A percentile compares a stretch with the other conserved stretches of the same genome.
Conservation (phyloP, 2,329 filamentous ascomycete species). For the Blastomyces gilchristii region DNA sequence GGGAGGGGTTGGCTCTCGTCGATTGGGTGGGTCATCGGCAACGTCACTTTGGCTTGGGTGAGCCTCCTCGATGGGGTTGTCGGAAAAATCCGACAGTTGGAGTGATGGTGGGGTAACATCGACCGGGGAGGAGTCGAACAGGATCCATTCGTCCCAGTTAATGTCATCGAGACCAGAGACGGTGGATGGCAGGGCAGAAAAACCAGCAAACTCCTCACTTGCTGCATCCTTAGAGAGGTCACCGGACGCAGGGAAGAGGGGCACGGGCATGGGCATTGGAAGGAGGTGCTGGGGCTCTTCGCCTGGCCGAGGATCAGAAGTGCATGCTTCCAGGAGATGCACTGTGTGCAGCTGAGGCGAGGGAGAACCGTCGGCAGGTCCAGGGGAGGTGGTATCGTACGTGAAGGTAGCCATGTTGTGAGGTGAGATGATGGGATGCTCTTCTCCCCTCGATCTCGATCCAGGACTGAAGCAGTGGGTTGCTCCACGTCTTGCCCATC, state of each 20-base stretch:
- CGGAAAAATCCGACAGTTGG: not conserved
- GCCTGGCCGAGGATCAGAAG: not conserved
- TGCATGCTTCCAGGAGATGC: not conserved
- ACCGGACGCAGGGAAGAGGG: not conserved
- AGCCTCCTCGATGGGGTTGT: not conserved
- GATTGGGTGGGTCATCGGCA: not conserved
- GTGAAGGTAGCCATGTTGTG: too few species aligned
- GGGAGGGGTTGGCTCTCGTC: not conserved
- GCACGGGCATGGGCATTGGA: not conserved
- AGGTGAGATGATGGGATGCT: too few species aligned
- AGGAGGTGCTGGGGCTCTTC: not conserved
- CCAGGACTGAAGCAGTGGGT: too few species aligned
- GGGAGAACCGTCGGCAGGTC: accelerated
- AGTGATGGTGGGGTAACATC: not conserved
- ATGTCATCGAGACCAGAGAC: not conserved
- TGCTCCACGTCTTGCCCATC: too few species aligned
- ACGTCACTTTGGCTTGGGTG: not conserved
- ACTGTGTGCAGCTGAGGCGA: not conserved
- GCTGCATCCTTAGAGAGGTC: not conserved
- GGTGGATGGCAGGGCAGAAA: not conserved
- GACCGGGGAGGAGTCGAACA: not conserved
- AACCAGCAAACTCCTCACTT: not conserved
- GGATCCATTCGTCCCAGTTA: not conserved
- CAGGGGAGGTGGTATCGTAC: too few species aligned
- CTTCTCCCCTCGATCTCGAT: too few species aligned